A percentile compares a stretch with the other conserved stretches of the same genome.
phyloP scores from a whole-genome alignment of 2,329 filamentous ascomycete genomes.

The Didymella exigua region DNA sequence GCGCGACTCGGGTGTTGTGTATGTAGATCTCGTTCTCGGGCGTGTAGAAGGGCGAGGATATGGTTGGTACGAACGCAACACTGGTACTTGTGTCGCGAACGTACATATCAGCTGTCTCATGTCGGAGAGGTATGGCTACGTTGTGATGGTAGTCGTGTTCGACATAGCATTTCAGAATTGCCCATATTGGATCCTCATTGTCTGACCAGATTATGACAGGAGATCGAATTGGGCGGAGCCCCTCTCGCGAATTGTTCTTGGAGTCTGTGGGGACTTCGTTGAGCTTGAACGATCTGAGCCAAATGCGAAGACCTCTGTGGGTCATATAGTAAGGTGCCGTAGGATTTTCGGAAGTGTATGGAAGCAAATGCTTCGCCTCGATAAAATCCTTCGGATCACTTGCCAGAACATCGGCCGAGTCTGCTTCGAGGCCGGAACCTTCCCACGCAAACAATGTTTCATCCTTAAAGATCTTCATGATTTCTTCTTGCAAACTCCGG shows the following conservation, averaged over 20 bases:
- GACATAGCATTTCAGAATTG: conserved; percentile 15
- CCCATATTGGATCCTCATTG: conserved; percentile 9
- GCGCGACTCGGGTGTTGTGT: conserved; percentile 9
- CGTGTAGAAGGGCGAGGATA: not conserved
- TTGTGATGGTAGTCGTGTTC: conserved; percentile 15
- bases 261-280: no score
- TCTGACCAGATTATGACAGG: conserved; percentile 15
- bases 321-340: conserved; percentile 18
- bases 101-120: conserved; percentile 16
- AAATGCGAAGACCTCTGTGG: conserved; percentile 21
- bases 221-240: conserved; percentile 13
- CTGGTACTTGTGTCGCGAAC: conserved; percentile 9
- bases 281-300: conserved; percentile 1
- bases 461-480: conserved; percentile 29
- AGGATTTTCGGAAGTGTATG: conserved; percentile 15
- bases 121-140: conserved; percentile 17
- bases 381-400: conserved; percentile 18
- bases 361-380: conserved; percentile 10
- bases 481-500: conserved; percentile 29
- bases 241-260: no score
- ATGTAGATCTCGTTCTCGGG: conserved; percentile 18
- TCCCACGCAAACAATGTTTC: conserved; percentile 29
- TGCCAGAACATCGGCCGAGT: conserved; percentile 16
- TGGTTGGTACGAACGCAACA: conserved; percentile 2
- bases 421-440: not conserved